Base-by-base conservation (phyloP, 345 rosid species). In the Atalantia buxifolia region DNA sequence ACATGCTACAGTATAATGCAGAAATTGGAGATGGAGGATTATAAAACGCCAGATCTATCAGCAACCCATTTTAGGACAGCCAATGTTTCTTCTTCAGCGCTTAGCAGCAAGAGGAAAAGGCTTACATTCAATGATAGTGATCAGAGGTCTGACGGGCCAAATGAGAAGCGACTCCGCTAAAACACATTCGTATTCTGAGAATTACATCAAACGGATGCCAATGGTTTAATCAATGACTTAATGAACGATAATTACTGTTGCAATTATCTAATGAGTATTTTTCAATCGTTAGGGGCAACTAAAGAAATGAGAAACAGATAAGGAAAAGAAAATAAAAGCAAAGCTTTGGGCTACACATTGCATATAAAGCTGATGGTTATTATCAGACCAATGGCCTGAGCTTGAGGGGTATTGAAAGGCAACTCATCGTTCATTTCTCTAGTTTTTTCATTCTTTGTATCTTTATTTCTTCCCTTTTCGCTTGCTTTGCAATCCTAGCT, bases 1-100 rank as follows among this genome's bases (percentile, higher is more conserved):
- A 31, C 71, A 60, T 90, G 95, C 84, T 90, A 90, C 79, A 69
- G 18, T 78, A 31, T 69, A 74, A 85, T 92, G 83, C 81, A 74
- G 80, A 85, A 80, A 72, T 36, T 84, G 71, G 86, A 82, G 33
- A 55, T 40, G 73, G 83, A 82, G 72, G 76, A 72, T 19, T 28
- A 71, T 40, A 62, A 31, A 42, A 73, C 79, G 13, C 85, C 82
- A 16, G 79, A 77, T 69, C 61, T 68, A 40, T 79, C 67, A 27
- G 76, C 85, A 30, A 38, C 66, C 36, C 66, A 14, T 7, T 72
- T 78, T 70, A 79, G 77, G 71, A 55, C 64, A 69, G 6, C 25
- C 18, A 73, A 69, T 66, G 72, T 27, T 69, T 62, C 74, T 72
- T 69, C 83, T 62, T 79, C 79, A n/a, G 76, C 78, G 19, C 69